Conservation (phyloP, 108 stramenopile species). For the Fistulifera solaris region DNA sequence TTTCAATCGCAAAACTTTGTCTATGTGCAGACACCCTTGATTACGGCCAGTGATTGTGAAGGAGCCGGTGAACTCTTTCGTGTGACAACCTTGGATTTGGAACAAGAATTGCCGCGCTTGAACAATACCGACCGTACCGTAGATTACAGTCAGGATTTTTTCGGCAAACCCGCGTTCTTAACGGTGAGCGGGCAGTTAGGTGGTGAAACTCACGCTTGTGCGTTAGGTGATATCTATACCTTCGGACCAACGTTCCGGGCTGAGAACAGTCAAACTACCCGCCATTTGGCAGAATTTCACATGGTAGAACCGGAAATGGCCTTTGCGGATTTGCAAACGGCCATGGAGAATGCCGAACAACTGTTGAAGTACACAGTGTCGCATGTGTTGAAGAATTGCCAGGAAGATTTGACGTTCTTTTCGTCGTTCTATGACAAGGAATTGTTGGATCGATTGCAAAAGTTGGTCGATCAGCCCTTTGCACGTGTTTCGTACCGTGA, state of each 20-base stretch:
- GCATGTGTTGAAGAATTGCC: constrained; percentile 70
- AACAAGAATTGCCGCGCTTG: constrained; percentile 57
- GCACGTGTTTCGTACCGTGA: constrained; percentile 81
- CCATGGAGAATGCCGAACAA: constrained; percentile 97
- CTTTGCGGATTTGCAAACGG: constrained; percentile 86
- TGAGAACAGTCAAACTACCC: constrained; percentile 97
- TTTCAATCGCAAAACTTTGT: constrained; percentile 88
- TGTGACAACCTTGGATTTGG: constrained; percentile 84
- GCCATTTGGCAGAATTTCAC: constrained; percentile 94
- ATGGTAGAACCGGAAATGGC: constrained; percentile 99
- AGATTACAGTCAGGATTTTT: constrained; percentile 87
- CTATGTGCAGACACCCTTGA: constrained; percentile 95
- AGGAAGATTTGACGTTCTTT: constrained; percentile 89
- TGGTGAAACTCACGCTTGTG: constrained; percentile 94
- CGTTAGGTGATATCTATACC: constrained; percentile 97
- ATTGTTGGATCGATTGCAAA: constrained; percentile 59
- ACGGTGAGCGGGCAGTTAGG: constrained; percentile 97
- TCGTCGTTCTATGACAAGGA: constrained; percentile 88
- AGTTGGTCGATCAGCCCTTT: constrained; percentile 77
- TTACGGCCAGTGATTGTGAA: constrained; percentile 97
- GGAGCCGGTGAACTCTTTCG: constrained; percentile 99
- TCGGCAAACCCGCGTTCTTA: constrained; percentile 89
- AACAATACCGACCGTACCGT: constrained; percentile 45
- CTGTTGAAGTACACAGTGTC: constrained; percentile 86
- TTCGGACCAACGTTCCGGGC: constrained; percentile 99